These are phyloP conservation scores for Cercospora canescens DNA, from an alignment of 2,329 filamentous ascomycete genomes.

Conservation along the genomic window DNA sequence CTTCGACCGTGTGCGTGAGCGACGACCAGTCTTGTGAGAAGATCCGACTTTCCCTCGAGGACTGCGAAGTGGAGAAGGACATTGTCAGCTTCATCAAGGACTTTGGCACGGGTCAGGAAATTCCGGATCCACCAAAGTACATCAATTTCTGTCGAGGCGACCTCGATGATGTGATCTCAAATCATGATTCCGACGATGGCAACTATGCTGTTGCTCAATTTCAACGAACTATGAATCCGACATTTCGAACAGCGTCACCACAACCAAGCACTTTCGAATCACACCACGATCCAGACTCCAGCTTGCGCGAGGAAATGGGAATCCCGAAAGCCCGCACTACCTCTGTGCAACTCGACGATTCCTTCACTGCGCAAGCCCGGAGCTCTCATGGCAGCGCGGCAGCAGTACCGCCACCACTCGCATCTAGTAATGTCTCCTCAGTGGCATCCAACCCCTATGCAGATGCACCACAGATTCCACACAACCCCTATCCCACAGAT, in stretches of 20 bases:
- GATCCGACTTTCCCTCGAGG: conserved; percentile 86
- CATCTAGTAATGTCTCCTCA: conserved; percentile 26
- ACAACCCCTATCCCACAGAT: conserved; percentile 91
- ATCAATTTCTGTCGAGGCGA: conserved; percentile 98
- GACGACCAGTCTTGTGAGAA: conserved; percentile 95
- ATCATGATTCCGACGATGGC: conserved; percentile 75
- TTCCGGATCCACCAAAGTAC: conserved; percentile 93
- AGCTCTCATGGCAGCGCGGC: conserved; percentile 33
- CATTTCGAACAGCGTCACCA: conserved; percentile 92
- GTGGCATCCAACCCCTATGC: conserved; percentile 38
- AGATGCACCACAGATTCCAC: conserved; percentile 70
- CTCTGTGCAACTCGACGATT: conserved; percentile 35
- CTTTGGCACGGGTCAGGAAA: conserved; percentile 90
- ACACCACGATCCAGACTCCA: conserved; percentile 81
- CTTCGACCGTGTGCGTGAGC: conserved; percentile 95
- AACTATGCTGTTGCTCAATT: conserved; percentile 95
- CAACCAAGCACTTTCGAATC: conserved; percentile 92
- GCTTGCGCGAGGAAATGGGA: conserved; percentile 68
- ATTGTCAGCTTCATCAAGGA: conserved; percentile 87
- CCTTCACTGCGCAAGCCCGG: conserved; percentile 28
- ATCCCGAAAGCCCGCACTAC: conserved; percentile 44
- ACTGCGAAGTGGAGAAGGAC: conserved; percentile 96
- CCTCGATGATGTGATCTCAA: conserved; percentile 74
- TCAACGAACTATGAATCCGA: conserved; percentile 89
- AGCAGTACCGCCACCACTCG: conserved; percentile 21